phyloP scores from a whole-genome alignment of 768 basidiomycete species.

The Lactarius psammicola region DNA sequence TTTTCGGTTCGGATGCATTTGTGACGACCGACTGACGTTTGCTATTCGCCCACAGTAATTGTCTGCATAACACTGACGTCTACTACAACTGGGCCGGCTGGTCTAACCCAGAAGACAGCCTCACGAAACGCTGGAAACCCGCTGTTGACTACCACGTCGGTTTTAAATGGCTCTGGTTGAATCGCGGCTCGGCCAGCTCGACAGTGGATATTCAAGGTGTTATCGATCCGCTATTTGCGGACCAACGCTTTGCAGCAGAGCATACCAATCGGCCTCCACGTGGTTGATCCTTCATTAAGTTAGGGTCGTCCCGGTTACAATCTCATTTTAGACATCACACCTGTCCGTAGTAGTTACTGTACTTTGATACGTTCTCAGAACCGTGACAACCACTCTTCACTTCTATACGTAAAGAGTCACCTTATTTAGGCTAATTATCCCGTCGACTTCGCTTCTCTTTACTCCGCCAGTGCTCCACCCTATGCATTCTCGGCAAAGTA shows the following conservation, averaged over 20 bases:
- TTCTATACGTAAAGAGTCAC: not conserved
- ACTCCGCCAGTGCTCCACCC: too few species aligned
- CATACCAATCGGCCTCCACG: not conserved
- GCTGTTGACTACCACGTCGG: constrained; percentile 47
- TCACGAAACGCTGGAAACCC: constrained; percentile 44
- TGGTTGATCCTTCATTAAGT: not conserved
- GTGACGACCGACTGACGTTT: constrained; percentile 22
- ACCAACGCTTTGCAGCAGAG: constrained; percentile 36
- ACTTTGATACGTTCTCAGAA: not conserved
- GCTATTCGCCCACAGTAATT: constrained; percentile 38
- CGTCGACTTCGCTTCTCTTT: constrained; percentile 10
- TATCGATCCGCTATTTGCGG: constrained; percentile 42
- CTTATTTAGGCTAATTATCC: too few species aligned
- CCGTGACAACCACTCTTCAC: not conserved
- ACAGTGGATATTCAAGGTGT: constrained; percentile 38
- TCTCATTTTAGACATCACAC: not conserved
- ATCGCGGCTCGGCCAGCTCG: constrained; percentile 31
- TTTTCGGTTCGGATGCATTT: not conserved
- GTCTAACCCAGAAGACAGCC: constrained; percentile 41
- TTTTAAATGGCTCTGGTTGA: constrained; percentile 53
- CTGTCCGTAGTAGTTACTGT: not conserved
- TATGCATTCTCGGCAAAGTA: constrained; percentile 29
- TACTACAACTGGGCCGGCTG: constrained; percentile 50
- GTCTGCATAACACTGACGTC: constrained; percentile 41
- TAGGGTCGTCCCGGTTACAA: not conserved